phyloP scores from a whole-genome alignment of 2,329 filamentous ascomycete species.

The Curvularia hawaiiensis region DNA sequence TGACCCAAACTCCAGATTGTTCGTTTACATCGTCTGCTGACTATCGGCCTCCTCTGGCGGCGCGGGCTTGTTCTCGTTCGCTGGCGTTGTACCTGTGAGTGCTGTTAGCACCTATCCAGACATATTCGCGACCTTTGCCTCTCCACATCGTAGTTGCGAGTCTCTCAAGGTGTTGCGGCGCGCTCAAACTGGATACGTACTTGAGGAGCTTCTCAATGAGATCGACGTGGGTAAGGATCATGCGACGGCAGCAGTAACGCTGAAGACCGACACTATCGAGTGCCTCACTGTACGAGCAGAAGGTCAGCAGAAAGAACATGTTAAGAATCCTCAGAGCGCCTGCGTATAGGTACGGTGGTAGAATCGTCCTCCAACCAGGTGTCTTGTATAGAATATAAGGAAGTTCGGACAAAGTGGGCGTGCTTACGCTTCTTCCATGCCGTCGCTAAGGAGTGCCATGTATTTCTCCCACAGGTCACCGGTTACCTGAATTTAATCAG shows the following conservation, averaged over 20 bases:
- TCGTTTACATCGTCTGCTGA: slow-evolving; percentile 9
- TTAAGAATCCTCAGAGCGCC: background rate
- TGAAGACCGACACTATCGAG: slow-evolving; percentile 94
- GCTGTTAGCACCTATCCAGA: slow-evolving; percentile 31
- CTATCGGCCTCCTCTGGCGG: slow-evolving; percentile 32
- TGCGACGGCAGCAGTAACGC: slow-evolving; percentile 97
- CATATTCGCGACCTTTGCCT: slow-evolving; percentile 4
- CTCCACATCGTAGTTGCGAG: slow-evolving; percentile 3
- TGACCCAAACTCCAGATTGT: slow-evolving; percentile 19
- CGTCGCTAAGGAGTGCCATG: slow-evolving; percentile 81
- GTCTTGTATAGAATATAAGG: background rate
- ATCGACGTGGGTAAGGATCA: slow-evolving; percentile 99
- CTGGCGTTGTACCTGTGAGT: slow-evolving; percentile 42
- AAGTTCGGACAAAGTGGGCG: background rate
- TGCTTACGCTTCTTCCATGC: slow-evolving; percentile 43
- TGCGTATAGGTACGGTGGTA: background rate
- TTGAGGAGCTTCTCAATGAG: slow-evolving; percentile 93
- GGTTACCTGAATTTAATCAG: slow-evolving; percentile 70
- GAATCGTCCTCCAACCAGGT: background rate
- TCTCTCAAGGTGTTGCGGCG: slow-evolving; percentile 9
- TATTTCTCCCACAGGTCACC: slow-evolving; percentile 98
- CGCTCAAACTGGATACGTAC: slow-evolving; percentile 38
- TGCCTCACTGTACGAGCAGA: slow-evolving; percentile 70
- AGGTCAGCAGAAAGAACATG: background rate
- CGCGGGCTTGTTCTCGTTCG: slow-evolving; percentile 43